Evolutionary conservation across 1,284 basidiomycete species (phyloP).

Genomic region (Cryptococcus deneoformans): DNA sequence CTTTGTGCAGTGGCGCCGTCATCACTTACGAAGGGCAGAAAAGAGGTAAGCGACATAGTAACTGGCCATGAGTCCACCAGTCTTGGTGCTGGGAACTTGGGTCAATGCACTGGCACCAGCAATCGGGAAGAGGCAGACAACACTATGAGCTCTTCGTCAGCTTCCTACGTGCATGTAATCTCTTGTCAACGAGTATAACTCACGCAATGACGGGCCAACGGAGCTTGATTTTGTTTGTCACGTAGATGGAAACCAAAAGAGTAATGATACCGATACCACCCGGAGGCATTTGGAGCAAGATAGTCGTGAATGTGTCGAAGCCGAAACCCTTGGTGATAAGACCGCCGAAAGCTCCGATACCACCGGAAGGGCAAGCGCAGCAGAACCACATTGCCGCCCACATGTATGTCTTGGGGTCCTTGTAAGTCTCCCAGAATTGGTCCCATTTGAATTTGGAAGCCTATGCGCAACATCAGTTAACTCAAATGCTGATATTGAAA

Average conservation of each 20-base stretch:
- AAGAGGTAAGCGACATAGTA: slow-evolving; percentile 43
- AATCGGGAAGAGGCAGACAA: slow-evolving; percentile 34
- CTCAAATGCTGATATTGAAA: neutral
- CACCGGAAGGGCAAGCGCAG: slow-evolving; percentile 41
- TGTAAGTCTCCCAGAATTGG: slow-evolving; percentile 45
- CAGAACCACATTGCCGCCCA: slow-evolving; percentile 42
- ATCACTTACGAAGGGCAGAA: slow-evolving; percentile 21
- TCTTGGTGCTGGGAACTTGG: slow-evolving; percentile 23
- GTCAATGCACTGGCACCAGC: slow-evolving; percentile 39
- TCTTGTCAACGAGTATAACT: slow-evolving; percentile 4
- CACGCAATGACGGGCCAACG: slow-evolving; percentile 55
- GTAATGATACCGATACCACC: slow-evolving; percentile 53
- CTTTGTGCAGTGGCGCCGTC: too few species aligned
- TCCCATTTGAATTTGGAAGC: slow-evolving; percentile 44
- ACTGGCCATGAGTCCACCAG: slow-evolving; percentile 32
- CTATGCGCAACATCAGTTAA: neutral
- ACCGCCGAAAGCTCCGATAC: slow-evolving; percentile 46
- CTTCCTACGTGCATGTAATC: neutral
- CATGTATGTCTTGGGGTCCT: slow-evolving; percentile 44
- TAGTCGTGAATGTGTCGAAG: slow-evolving; percentile 44
- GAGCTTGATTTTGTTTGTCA: slow-evolving; percentile 55
- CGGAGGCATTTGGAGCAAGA: slow-evolving; percentile 53
- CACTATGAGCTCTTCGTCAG: neutral
- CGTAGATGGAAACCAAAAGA: slow-evolving; percentile 49
- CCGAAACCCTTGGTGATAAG: slow-evolving; percentile 44